Evolutionary conservation across 2,329 filamentous ascomycete species (phyloP).

Genomic region (Byssoonygena ceratinophila): DNA sequence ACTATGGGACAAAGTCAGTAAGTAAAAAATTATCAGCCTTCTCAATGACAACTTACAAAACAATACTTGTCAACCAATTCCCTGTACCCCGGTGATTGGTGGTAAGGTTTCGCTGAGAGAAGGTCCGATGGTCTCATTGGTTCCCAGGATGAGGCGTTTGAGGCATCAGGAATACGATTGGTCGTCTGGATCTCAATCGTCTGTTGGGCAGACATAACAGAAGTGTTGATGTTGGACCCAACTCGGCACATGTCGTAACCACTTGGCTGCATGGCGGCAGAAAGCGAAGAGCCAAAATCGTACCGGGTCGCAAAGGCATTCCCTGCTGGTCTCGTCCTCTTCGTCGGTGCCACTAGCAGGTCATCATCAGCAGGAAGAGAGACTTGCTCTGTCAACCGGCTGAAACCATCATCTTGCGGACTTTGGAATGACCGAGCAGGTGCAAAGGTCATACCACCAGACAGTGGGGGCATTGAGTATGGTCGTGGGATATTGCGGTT

Average conservation of each 20-base stretch:
- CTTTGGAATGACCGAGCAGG: slow-evolving; percentile 17
- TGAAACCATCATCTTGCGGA: slow-evolving; percentile 5
- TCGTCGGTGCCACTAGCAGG: slow-evolving; percentile 28
- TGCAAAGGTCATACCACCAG: slow-evolving; percentile 62
- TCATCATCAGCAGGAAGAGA: slow-evolving; percentile 6
- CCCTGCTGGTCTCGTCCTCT: slow-evolving; percentile 42
- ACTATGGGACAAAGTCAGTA: slow-evolving; percentile 2
- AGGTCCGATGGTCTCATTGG: slow-evolving; percentile 10
- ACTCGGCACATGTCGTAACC: slow-evolving; percentile 20
- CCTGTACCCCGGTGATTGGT: slow-evolving; percentile 84
- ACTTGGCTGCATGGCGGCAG: slow-evolving; percentile 60
- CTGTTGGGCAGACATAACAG: background rate
- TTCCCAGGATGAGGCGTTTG: background rate
- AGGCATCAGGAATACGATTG: background rate
- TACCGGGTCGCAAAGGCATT: slow-evolving; percentile 86
- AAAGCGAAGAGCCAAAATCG: slow-evolving; percentile 87
- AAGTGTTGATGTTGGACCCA: background rate
- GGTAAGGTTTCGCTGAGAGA: slow-evolving; percentile 50
- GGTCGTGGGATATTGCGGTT: slow-evolving; percentile 41
- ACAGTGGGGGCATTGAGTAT: slow-evolving; percentile 42
- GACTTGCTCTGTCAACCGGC: background rate
- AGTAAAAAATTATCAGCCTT: background rate
- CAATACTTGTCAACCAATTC: slow-evolving; percentile 98
- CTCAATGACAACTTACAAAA: slow-evolving; percentile 68
- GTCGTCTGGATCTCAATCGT: background rate